Conservation (phyloP, 345 rosid genomes). For the Eucalyptus virginea region DNA sequence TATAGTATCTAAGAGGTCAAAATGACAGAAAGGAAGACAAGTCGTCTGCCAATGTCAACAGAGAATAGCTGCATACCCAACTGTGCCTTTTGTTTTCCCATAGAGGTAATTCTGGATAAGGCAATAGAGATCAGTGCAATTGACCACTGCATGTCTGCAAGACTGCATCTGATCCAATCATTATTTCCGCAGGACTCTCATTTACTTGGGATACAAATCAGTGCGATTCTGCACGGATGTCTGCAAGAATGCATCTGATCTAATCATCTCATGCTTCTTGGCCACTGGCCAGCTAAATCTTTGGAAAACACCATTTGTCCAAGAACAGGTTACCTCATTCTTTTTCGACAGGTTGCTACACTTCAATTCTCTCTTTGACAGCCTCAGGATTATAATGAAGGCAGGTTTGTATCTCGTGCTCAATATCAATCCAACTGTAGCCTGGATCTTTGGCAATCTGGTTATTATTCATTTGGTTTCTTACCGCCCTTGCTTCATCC, state of each 20-base stretch:
- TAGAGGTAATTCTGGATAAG: not conserved
- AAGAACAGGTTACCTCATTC: not conserved
- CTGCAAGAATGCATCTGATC: not conserved
- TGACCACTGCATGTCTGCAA: not conserved
- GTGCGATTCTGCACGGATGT: not conserved
- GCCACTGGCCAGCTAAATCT: not conserved
- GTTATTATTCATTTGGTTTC: slow-evolving; percentile 36
- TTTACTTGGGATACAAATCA: not conserved
- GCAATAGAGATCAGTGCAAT: not conserved
- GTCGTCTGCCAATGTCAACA: not conserved
- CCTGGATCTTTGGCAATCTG: slow-evolving; percentile 46
- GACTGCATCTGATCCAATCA: not conserved
- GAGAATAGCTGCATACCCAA: not conserved
- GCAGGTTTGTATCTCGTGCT: slow-evolving; percentile 1
- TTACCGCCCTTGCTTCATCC: slow-evolving; percentile 49
- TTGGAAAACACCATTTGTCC: not conserved
- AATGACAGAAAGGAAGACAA: not conserved
- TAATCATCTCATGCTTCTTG: not conserved
- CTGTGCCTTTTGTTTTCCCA: not conserved
- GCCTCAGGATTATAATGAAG: not conserved
- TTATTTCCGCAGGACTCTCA: not conserved
- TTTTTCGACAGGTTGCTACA: not conserved
- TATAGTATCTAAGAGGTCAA: not conserved
- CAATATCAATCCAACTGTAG: slow-evolving; percentile 33
- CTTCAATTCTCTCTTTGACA: not conserved